Evolutionary conservation across 2,329 filamentous ascomycete genomes (phyloP).

Genomic region (Triangularia verruculosa): DNA sequence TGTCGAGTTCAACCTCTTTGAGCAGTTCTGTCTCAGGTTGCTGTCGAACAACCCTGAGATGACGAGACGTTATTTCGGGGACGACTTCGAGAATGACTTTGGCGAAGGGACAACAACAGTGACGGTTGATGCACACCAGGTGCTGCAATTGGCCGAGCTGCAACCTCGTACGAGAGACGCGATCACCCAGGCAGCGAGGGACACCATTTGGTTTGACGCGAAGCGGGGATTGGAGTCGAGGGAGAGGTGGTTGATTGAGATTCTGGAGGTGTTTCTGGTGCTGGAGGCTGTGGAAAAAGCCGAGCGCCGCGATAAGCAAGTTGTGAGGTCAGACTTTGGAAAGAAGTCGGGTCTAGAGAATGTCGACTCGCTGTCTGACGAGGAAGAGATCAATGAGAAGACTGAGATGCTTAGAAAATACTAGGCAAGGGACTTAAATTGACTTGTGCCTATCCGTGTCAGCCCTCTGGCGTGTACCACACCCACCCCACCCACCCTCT

Average conservation of each 20-base stretch:
- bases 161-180: background rate
- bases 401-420: background rate
- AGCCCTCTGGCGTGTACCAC: no score
- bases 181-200: constrained; percentile 13
- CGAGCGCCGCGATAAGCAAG: background rate
- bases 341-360: background rate
- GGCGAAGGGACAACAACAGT: constrained; percentile 1
- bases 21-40: constrained; percentile 26
- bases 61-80: background rate
- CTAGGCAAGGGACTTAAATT: no score
- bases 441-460: background rate
- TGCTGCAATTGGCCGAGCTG: constrained; percentile 14
- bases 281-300: background rate
- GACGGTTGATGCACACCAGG: constrained; percentile 16
- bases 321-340: background rate
- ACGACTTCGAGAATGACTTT: constrained; percentile 1
- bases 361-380: background rate
- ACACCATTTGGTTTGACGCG: constrained; percentile 18
- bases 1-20: constrained; percentile 26
- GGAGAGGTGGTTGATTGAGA: constrained; percentile 24
- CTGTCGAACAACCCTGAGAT: background rate
- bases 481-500: no score
- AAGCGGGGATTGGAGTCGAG: constrained; percentile 21
- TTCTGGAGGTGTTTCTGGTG: constrained; percentile 25
- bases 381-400: background rate